phyloP scores from a whole-genome alignment of 345 rosid species.

The Populus tremula region DNA sequence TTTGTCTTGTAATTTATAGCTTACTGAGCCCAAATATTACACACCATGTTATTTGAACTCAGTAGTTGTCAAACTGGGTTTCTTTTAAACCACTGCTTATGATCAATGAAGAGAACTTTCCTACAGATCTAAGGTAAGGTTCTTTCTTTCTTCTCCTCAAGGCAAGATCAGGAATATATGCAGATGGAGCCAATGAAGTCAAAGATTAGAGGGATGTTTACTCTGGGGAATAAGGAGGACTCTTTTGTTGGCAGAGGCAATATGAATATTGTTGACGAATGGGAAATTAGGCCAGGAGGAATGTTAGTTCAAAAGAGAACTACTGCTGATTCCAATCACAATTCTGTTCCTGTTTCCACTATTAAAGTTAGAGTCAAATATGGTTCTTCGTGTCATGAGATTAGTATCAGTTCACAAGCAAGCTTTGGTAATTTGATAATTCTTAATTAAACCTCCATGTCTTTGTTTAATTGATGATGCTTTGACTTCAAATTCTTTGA shows the following conservation, averaged over 20 bases:
- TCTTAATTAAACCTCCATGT: too few species aligned
- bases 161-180: neutral
- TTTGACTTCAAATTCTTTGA: neutral
- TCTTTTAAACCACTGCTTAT: neutral
- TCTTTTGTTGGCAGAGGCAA: conserved; percentile 1
- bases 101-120: neutral
- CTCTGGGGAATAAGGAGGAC: neutral
- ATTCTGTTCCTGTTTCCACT: conserved; percentile 12
- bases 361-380: conserved; percentile 26
- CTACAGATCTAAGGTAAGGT: conserved; percentile 5
- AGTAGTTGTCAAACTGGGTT: neutral
- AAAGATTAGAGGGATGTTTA: conserved; percentile 16
- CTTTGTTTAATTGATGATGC: neutral
- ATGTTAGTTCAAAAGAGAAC: conserved; percentile 31
- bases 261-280: conserved; percentile 2
- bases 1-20: neutral
- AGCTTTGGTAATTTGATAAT: conserved; percentile 21
- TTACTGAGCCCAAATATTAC: neutral
- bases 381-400: conserved; percentile 20
- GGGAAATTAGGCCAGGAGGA: conserved; percentile 32
- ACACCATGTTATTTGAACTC: neutral
- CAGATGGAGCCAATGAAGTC: conserved; percentile 19
- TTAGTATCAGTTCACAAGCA: conserved; percentile 25
- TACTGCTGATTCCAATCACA: conserved; percentile 15
- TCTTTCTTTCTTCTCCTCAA: neutral